A percentile compares a stretch with the other conserved stretches of the same genome.
These are phyloP conservation scores for Xylaria telfairii DNA, from an alignment of 495 filamentous ascomycete genomes.

Conservation along the genomic window DNA sequence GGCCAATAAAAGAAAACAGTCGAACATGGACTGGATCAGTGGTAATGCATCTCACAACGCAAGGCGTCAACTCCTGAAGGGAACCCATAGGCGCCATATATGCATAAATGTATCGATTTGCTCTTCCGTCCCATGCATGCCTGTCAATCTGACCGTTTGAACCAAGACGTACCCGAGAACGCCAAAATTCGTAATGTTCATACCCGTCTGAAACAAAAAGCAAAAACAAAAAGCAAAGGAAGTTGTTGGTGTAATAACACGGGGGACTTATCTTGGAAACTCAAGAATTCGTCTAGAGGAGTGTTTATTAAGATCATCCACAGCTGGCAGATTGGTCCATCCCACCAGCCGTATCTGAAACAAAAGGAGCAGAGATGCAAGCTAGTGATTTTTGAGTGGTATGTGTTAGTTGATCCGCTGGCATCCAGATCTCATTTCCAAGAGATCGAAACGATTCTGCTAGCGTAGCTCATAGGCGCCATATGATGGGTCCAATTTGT, in stretches of 20 bases:
- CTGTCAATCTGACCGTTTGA: not conserved
- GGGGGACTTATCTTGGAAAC: not conserved
- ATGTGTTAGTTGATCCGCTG: not conserved
- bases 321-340: not conserved
- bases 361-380: not conserved
- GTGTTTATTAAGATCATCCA: not conserved
- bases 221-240: not conserved
- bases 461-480: not conserved
- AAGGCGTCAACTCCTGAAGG: conserved; percentile 15
- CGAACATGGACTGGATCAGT: not conserved
- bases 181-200: conserved; percentile 5
- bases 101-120: conserved; percentile 16
- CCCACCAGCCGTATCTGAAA: not conserved
- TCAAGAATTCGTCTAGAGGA: not conserved
- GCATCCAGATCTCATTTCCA: not conserved
- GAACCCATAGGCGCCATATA: not conserved
- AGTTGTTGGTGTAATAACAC: not conserved
- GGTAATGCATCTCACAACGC: not conserved
- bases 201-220: not conserved
- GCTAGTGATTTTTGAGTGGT: not conserved
- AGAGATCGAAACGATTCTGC: not conserved
- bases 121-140: conserved; percentile 13
- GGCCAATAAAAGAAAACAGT: conserved; percentile 2
- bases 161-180: conserved; percentile 4
- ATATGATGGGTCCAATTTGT: not conserved